Base-by-base conservation (phyloP, 768 basidiomycete genomes). In the Lentinula raphanica region DNA sequence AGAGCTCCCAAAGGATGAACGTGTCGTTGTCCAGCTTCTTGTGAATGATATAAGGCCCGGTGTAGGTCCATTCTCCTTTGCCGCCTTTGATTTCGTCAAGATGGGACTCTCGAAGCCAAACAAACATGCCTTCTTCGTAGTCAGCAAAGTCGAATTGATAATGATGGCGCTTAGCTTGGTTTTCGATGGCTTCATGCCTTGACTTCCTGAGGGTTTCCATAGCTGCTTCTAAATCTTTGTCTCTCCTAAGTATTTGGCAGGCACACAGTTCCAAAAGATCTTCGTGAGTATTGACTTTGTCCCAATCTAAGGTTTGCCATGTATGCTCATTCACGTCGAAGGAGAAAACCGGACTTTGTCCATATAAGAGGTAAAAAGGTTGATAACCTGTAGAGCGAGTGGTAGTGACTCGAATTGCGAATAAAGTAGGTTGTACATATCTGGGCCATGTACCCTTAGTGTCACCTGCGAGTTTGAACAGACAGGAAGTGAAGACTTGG, bases 311-410 rank as follows among this genome's bases (percentile, higher is more conserved):
- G 0, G 62, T 60, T 15, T 66, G 61, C 68, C 70, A 74, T 0
- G 66, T 75, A 0, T 56, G 57, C 31, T 76, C 68, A 0, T 60
- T 12, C 0, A 73, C 35, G 25, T 74, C 68, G 49, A 71, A 69
- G 0, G 67, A 60, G 21, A 74, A 64, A 0, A 74, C 45, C 0
- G 69, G 68, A 11, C 71, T 63, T 0, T 64, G 25, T 1, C 74
- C 68, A 58, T 74, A 69, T 1, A 68, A 45, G 11, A 74, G 55
- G 36, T 64, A 72, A 54, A 68, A 75, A 0, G 73, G 72, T 0
- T 68, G 50, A 54, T 62, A 71, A 0, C 72, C 71, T 0, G 73
- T 74, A 19, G 66, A 55, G 0, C 68, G 21, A 11, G 57, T 61
- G 2, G 63, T 60, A 0, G 69, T 71, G 31, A 63, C 61, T 0